These are phyloP conservation scores for Podospora tetraspora DNA, from an alignment of 495 filamentous ascomycete species.

Conservation along the genomic window DNA sequence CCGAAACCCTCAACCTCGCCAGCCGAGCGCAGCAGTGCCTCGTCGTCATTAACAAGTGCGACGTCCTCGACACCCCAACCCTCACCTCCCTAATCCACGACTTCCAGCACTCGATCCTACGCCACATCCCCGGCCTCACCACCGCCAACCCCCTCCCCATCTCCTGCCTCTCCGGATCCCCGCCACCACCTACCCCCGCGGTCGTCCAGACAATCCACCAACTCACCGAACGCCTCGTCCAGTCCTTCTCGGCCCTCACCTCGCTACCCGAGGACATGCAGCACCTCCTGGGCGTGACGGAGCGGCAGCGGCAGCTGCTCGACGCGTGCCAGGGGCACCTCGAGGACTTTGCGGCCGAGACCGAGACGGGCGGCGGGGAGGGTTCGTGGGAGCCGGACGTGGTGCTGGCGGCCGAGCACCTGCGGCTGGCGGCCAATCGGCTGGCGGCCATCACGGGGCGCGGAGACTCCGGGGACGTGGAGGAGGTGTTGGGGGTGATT, in stretches of 20 bases:
- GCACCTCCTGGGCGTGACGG: conserved; percentile 83
- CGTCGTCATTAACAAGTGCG: conserved; percentile 78
- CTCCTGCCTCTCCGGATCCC: conserved; percentile 53
- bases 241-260: conserved; percentile 70
- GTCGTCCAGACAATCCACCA: conserved; percentile 63
- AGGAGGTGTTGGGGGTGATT: conserved; percentile 93
- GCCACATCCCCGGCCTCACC: conserved; percentile 25
- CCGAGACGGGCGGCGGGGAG: conserved; percentile 27
- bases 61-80: conserved; percentile 44
- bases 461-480: conserved; percentile 84
- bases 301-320: conserved; percentile 80
- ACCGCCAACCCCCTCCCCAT: conserved; percentile 44
- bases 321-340: conserved; percentile 64
- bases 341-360: conserved; percentile 58
- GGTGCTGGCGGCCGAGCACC: conserved; percentile 87
- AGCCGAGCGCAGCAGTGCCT: conserved; percentile 56
- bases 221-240: conserved; percentile 61
- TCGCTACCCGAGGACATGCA: conserved; percentile 54
- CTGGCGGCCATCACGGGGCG: conserved; percentile 83
- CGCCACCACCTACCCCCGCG: conserved; percentile 25
- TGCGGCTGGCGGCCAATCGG: conserved; percentile 74
- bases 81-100: conserved; percentile 24
- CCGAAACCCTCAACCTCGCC: conserved; percentile 43
- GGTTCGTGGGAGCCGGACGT: conserved; percentile 48
- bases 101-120: conserved; percentile 33